A percentile compares a stretch with the other conserved stretches of the same genome.
Conservation (phyloP, 1,284 basidiomycete genomes). For the Heliocybe sulcata region DNA sequence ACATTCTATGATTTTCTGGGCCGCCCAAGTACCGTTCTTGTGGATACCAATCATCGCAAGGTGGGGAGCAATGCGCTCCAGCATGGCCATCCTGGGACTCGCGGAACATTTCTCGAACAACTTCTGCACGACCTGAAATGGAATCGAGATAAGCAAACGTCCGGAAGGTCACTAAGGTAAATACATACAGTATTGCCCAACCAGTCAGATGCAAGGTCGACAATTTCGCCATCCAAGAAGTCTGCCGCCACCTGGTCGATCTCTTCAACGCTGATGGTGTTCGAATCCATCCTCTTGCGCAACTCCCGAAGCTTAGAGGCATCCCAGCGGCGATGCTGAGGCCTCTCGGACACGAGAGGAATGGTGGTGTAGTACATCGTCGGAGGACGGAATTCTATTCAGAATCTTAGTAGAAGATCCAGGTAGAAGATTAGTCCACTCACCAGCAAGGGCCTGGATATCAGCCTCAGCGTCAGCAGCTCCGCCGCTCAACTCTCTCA, state of each 20-base stretch:
- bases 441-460: conserved; percentile 78
- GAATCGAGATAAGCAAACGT: neutral
- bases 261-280: conserved; percentile 78
- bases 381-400: conserved; percentile 73
- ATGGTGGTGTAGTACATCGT: conserved; percentile 94
- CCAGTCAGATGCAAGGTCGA: conserved; percentile 97
- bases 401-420: conserved; percentile 4
- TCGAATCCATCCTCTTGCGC: conserved; percentile 84
- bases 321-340: conserved; percentile 85
- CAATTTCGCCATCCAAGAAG: conserved; percentile 84
- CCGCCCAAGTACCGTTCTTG: conserved; percentile 99
- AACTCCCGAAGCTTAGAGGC: conserved; percentile 92
- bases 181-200: conserved; percentile 89
- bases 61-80: conserved; percentile 91
- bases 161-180: neutral
- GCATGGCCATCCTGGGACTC: conserved; percentile 76
- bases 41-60: conserved; percentile 97
- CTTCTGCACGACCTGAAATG: conserved; percentile 81
- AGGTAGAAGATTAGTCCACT: conserved; percentile 21
- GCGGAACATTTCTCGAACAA: conserved; percentile 89
- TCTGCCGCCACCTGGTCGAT: conserved; percentile 87
- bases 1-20: conserved; percentile 98
- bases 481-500: conserved; percentile 84
- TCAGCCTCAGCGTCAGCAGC: conserved; percentile 75
- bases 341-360: conserved; percentile 77